Conservation (phyloP, 441 rosid genomes). For the Bruguiera hainesii region DNA sequence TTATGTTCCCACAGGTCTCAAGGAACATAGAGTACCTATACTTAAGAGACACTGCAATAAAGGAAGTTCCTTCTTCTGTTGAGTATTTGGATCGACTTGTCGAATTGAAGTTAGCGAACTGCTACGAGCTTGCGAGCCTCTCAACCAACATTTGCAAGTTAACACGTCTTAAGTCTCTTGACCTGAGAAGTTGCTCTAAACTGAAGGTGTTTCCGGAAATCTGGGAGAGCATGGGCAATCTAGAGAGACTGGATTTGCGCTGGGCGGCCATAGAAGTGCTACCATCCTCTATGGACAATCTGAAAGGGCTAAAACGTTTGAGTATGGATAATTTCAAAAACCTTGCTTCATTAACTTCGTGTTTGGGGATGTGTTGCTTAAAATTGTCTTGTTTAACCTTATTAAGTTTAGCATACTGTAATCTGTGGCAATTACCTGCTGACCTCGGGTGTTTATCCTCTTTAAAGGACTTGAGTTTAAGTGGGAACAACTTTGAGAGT, state of each 20-base stretch:
- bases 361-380: no score
- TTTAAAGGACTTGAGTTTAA: background rate
- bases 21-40: background rate
- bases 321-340: no score
- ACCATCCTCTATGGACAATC: background rate
- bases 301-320: background rate
- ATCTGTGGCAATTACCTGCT: background rate
- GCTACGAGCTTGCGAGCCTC: background rate
- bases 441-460: background rate
- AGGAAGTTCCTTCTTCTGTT: conserved; percentile 14
- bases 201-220: conserved; percentile 16
- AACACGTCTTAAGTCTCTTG: background rate
- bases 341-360: no score
- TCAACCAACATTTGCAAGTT: conserved; percentile 1
- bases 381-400: no score
- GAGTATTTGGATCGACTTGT: background rate
- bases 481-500: conserved; percentile 10
- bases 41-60: conserved; percentile 19
- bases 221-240: conserved; percentile 5
- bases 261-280: background rate
- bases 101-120: background rate
- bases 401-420: background rate
- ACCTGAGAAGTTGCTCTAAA: background rate
- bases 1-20: conserved; percentile 24
- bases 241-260: background rate